Evolutionary conservation across 768 basidiomycete genomes (phyloP).

Genomic region (Leccinum arenicola): DNA sequence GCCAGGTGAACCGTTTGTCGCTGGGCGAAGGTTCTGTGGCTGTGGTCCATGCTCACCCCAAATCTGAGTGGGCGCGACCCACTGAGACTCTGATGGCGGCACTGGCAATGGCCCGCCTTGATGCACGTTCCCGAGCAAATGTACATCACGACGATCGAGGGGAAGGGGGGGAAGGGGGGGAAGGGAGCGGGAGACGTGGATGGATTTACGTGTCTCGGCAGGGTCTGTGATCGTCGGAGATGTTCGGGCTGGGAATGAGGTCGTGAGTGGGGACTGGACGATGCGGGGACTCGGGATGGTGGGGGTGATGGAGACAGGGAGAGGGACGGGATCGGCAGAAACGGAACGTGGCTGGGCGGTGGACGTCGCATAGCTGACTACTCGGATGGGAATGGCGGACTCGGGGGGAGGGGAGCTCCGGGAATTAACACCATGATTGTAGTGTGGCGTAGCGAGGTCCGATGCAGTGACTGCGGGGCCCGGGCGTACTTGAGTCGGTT

Average conservation of each 20-base stretch:
- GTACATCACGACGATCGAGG: neutral
- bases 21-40: neutral
- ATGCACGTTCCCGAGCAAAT: neutral
- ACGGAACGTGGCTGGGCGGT: neutral
- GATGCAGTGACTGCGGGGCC: neutral
- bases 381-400: neutral
- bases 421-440: neutral
- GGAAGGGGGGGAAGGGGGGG: neutral
- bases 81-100: neutral
- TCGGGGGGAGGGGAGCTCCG: neutral
- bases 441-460: neutral
- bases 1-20: neutral
- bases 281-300: neutral
- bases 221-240: neutral
- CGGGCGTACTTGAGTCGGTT: neutral
- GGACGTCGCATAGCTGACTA: neutral
- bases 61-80: neutral
- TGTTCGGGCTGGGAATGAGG: neutral
- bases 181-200: neutral
- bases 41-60: neutral
- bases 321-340: neutral
- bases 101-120: neutral
- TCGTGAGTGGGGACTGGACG: neutral
- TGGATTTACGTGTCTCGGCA: neutral
- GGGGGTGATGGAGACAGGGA: neutral